Conservation (phyloP, 78 protist genomes). For the Polysphondylium violaceum region DNA sequence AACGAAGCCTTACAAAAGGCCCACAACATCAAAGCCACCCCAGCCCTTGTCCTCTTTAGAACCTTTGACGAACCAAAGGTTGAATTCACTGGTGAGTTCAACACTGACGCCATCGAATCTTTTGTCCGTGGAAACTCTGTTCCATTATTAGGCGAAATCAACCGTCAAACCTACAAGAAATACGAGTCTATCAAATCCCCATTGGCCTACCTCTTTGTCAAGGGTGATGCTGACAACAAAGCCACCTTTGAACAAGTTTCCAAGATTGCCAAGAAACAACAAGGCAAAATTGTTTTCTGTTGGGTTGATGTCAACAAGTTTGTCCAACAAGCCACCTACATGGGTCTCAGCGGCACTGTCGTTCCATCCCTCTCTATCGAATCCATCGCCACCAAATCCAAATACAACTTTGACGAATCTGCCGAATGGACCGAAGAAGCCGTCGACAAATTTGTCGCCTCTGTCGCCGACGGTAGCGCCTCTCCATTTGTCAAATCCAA, state of each 20-base stretch:
- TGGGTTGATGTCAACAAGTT: conserved; percentile 53
- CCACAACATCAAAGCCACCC: conserved; percentile 16
- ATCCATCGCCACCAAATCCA: neutral
- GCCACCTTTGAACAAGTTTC: conserved; percentile 3
- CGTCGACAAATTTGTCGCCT: conserved; percentile 11
- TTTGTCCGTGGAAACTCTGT: conserved; percentile 49
- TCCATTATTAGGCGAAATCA: conserved; percentile 78
- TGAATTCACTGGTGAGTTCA: conserved; percentile 20
- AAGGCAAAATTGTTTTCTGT: conserved; percentile 53
- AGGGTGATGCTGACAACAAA: conserved; percentile 18
- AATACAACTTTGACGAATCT: conserved; percentile 33
- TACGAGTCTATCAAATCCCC: conserved; percentile 58
- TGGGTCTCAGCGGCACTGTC: conserved; percentile 70
- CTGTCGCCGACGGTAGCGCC: conserved; percentile 17
- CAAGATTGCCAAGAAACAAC: conserved; percentile 33
- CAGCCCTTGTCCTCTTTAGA: conserved; percentile 32
- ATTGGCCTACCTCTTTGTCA: conserved; percentile 74
- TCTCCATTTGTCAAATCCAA: conserved; percentile 70
- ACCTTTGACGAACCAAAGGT: conserved; percentile 11
- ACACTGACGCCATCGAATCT: conserved; percentile 4
- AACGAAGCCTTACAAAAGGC: conserved; percentile 42
- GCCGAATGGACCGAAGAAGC: conserved; percentile 11
- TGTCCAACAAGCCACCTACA: conserved; percentile 76
- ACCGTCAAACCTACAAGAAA: conserved; percentile 71
- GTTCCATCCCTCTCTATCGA: conserved; percentile 70